phyloP scores from a whole-genome alignment of 345 rosid genomes.

The Corymbia maculata region DNA sequence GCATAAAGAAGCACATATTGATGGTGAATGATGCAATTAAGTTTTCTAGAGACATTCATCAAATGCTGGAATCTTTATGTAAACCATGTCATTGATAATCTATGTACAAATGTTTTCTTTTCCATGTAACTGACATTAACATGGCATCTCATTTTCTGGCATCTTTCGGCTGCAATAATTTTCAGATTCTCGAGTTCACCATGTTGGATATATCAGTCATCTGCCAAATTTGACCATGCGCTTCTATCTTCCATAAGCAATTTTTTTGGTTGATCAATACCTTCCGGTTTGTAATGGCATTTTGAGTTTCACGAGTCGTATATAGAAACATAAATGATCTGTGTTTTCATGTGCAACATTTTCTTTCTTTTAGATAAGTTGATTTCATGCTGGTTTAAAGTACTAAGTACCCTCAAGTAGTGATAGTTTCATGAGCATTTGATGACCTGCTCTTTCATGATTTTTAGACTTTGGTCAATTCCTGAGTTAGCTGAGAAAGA shows the following conservation, averaged over 20 bases:
- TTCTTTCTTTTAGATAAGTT: not conserved
- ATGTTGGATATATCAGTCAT: not conserved
- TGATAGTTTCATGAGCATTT: not conserved
- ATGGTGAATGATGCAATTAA: not conserved
- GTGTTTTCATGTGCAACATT: not conserved
- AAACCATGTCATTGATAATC: not conserved
- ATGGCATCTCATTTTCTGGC: not conserved
- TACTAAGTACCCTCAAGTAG: not conserved
- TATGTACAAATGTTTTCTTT: not conserved
- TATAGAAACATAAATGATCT: not conserved
- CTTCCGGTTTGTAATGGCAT: not conserved
- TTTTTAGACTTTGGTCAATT: conserved; percentile 48
- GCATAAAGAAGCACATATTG: not conserved
- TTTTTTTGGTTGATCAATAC: not conserved
- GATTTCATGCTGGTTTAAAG: not conserved
- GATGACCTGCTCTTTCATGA: not conserved
- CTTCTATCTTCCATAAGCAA: not conserved
- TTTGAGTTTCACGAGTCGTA: not conserved
- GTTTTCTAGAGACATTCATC: not conserved
- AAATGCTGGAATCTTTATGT: not conserved
- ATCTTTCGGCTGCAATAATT: not conserved
- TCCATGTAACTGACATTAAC: not conserved
- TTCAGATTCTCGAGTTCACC: not conserved
- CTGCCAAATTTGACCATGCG: not conserved
- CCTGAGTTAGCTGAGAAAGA: conserved; percentile 31